Evolutionary conservation across 495 filamentous ascomycete genomes (phyloP).

Genomic region (Hyaloscypha finlandica): DNA sequence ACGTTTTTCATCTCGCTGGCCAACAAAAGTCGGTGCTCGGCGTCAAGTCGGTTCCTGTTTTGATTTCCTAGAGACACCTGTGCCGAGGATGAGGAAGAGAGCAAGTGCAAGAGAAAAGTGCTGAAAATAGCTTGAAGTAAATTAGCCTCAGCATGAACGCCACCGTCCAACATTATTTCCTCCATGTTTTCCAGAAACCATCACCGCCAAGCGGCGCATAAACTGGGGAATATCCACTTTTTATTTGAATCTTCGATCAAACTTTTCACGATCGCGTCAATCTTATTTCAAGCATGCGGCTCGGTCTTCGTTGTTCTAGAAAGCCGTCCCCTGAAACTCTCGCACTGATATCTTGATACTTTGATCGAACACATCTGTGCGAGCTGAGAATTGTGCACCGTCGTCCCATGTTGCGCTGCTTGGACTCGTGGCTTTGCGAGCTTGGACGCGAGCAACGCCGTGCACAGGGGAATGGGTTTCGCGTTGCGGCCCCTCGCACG

Average conservation of each 20-base stretch:
- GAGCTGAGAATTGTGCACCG: background rate
- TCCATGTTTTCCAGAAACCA: background rate
- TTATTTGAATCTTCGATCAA: background rate
- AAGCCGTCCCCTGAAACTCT: background rate
- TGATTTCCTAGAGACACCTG: slow-evolving; percentile 1
- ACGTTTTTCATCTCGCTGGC: background rate
- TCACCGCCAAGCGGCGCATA: background rate
- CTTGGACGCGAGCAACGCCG: background rate
- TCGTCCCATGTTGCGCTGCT: background rate
- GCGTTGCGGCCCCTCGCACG: slow-evolving; percentile 5
- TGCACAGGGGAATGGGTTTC: slow-evolving; percentile 4
- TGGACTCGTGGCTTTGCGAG: background rate
- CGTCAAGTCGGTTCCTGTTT: background rate
- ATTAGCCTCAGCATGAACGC: background rate
- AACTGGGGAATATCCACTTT: background rate
- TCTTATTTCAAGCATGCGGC: background rate
- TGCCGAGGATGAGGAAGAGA: background rate
- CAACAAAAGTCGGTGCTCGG: background rate
- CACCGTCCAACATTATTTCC: no score
- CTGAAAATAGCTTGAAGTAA: background rate
- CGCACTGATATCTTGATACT: background rate
- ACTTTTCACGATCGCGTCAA: slow-evolving; percentile 17
- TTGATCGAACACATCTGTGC: slow-evolving; percentile 3
- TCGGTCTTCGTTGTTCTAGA: background rate
- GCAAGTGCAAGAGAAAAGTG: background rate